phyloP scores from a whole-genome alignment of 306 rosid genomes.

The Vigna mungo region DNA sequence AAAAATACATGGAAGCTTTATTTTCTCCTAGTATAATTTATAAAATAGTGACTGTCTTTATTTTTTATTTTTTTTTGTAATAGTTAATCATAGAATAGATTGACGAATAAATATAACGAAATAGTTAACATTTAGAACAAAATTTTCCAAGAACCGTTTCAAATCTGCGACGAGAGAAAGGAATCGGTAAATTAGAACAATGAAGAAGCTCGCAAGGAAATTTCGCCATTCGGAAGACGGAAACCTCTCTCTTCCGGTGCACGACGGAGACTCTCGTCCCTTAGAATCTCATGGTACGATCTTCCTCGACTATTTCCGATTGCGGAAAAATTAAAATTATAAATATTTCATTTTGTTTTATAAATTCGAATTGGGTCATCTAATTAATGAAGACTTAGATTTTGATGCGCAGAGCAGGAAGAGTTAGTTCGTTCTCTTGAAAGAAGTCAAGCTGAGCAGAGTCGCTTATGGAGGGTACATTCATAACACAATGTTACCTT shows the following conservation, averaged over 20 bases:
- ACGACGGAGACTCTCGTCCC: constrained; percentile 69
- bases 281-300: constrained; percentile 70
- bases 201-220: constrained; percentile 71
- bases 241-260: constrained; percentile 72
- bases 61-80: too few species aligned
- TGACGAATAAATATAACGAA: too few species aligned
- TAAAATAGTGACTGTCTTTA: too few species aligned
- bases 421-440: constrained; percentile 77
- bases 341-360: neutral
- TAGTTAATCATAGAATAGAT: too few species aligned
- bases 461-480: constrained; percentile 86
- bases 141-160: neutral
- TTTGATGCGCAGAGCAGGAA: constrained; percentile 73
- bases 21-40: too few species aligned
- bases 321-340: too few species aligned
- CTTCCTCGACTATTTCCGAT: constrained; percentile 7
- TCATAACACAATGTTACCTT: neutral
- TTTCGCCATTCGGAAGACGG: constrained; percentile 53
- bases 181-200: constrained; percentile 32
- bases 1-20: too few species aligned
- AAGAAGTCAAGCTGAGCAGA: constrained; percentile 65
- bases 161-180: constrained; percentile 10
- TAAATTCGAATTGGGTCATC: constrained; percentile 31
- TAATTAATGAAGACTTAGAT: constrained; percentile 3
- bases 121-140: too few species aligned